A percentile compares a stretch with the other conserved stretches of the same genome.
phyloP scores from a whole-genome alignment of 129 eudicot genomes.

The Pittosporum tobira region DNA sequence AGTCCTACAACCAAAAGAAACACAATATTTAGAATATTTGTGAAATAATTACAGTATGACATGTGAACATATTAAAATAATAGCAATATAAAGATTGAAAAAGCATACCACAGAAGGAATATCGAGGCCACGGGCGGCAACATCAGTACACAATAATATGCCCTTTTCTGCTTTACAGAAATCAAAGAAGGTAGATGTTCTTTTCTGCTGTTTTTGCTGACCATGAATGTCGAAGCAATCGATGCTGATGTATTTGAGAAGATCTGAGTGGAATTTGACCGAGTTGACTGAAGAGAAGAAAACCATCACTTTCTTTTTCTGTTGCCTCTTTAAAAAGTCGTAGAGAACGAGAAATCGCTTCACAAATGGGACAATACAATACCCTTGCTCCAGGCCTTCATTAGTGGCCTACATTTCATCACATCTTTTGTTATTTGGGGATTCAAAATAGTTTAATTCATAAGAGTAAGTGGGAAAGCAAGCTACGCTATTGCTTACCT shows the following conservation, averaged over 20 bases:
- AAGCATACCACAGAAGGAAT: slow-evolving; percentile 82
- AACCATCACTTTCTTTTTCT: slow-evolving; percentile 82
- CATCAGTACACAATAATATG: slow-evolving; percentile 81
- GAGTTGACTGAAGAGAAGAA: slow-evolving; percentile 92
- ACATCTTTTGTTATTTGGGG: slow-evolving; percentile 1
- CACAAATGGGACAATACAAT: slow-evolving; percentile 69
- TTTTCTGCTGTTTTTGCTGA: slow-evolving; percentile 72
- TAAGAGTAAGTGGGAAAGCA: no score
- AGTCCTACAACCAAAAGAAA: slow-evolving; percentile 47
- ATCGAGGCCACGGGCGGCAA: slow-evolving; percentile 97
- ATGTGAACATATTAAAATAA: no score
- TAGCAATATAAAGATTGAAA: no score
- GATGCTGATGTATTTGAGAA: slow-evolving; percentile 49
- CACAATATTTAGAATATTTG: no score
- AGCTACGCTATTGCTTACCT: no score
- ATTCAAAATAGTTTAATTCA: neutral
- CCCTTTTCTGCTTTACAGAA: slow-evolving; percentile 82
- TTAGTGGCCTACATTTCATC: slow-evolving; percentile 55
- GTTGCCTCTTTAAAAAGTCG: slow-evolving; percentile 65
- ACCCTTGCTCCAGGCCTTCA: slow-evolving; percentile 92
- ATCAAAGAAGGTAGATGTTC: slow-evolving; percentile 70
- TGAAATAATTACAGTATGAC: neutral
- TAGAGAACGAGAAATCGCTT: slow-evolving; percentile 72
- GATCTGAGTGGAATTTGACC: slow-evolving; percentile 71
- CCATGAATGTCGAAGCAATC: slow-evolving; percentile 79